A percentile compares a stretch with the other conserved stretches of the same genome.
These are phyloP conservation scores for Fraxinus americana DNA, from an alignment of 257 asterid species.

Conservation along the genomic window DNA sequence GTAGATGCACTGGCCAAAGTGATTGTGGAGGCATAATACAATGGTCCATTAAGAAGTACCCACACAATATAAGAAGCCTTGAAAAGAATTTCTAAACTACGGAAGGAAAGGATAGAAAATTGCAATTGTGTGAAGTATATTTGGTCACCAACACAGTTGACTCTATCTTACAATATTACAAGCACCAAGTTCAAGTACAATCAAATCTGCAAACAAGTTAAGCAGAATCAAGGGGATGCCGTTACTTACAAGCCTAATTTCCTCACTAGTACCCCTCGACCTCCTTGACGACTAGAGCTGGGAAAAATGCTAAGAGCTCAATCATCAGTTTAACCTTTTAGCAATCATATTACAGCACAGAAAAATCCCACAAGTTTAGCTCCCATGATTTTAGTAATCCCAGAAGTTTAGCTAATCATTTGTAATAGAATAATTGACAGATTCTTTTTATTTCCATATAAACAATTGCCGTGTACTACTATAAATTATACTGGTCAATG, in stretches of 20 bases:
- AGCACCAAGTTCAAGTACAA: slow-evolving; percentile 1
- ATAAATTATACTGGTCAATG: no score
- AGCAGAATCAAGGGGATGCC: background rate
- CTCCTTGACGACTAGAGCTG: no score
- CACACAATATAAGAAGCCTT: slow-evolving; percentile 31
- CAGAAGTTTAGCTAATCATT: no score
- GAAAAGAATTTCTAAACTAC: slow-evolving; percentile 9
- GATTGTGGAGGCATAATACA: slow-evolving; percentile 81
- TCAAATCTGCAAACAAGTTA: background rate
- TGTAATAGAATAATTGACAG: no score
- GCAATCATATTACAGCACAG: no score
- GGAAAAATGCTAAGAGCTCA: no score
- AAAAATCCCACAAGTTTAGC: no score
- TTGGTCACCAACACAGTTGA: slow-evolving; percentile 1
- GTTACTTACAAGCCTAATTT: background rate
- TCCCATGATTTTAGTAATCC: no score
- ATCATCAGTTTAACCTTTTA: no score
- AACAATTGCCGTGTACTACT: no score
- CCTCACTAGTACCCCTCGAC: no score
- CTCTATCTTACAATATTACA: background rate
- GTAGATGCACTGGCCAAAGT: slow-evolving; percentile 70
- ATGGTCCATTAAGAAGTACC: slow-evolving; percentile 92
- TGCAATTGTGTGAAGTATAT: background rate
- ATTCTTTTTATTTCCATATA: no score
- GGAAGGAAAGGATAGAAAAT: background rate